Evolutionary conservation across 2,329 filamentous ascomycete genomes (phyloP).

Genomic region (Sporothrix sp.): DNA sequence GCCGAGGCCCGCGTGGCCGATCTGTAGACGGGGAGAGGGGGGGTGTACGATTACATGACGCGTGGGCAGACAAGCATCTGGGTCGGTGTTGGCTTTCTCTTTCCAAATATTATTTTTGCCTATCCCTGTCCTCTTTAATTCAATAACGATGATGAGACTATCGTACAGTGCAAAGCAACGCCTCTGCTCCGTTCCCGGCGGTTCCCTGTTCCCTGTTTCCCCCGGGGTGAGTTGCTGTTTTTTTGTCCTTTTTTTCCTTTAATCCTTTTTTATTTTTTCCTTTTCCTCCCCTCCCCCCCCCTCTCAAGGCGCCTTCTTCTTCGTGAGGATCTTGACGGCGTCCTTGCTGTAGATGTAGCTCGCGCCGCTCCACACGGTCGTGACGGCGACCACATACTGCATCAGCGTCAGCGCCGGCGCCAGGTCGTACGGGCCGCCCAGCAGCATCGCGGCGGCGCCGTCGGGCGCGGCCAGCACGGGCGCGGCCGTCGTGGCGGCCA

Average conservation of each 20-base stretch:
- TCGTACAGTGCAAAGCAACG: conserved; percentile 1
- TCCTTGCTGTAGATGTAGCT: conserved; percentile 89
- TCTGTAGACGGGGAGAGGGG: conserved; percentile 19
- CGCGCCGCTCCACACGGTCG: conserved; percentile 86
- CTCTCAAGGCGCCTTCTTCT: conserved; percentile 11
- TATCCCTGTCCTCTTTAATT: too few species aligned
- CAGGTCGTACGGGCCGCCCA: conserved; percentile 37
- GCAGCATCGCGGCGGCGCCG: neutral
- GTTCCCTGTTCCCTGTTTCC: neutral
- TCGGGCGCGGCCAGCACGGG: conserved; percentile 47
- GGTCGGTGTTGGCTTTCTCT: too few species aligned
- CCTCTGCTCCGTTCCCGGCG: too few species aligned
- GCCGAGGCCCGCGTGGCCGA: conserved; percentile 31
- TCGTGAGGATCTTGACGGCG: conserved; percentile 71
- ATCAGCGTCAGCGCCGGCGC: conserved; percentile 45
- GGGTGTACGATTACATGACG: too few species aligned
- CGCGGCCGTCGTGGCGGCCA: conserved; percentile 73
- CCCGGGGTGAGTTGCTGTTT: neutral
- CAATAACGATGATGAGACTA: neutral
- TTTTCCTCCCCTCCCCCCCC: neutral
- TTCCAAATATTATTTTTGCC: neutral
- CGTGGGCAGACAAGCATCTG: neutral
- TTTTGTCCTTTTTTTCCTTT: neutral
- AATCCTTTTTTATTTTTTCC: neutral
- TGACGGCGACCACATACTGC: conserved; percentile 72